A percentile compares a stretch with the other conserved stretches of the same genome.
These are phyloP conservation scores for Firmiana major DNA, from an alignment of 345 rosid species.

Conservation along the genomic window DNA sequence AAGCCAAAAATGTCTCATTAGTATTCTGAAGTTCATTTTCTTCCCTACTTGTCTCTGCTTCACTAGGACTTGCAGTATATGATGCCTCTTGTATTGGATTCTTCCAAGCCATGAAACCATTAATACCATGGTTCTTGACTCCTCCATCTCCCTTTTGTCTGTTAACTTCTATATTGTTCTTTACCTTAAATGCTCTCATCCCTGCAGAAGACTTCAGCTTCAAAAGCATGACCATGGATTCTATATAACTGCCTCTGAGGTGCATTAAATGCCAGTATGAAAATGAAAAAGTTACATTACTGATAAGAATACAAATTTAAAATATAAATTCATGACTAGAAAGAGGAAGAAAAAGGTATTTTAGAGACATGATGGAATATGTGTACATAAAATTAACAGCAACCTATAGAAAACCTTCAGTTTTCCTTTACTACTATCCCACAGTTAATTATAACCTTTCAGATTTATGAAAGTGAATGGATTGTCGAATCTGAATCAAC, in stretches of 20 bases:
- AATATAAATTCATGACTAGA: not conserved
- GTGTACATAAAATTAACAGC: no score
- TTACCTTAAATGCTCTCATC: slow-evolving; percentile 9
- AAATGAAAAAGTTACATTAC: not conserved
- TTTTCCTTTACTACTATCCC: no score
- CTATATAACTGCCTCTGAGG: not conserved
- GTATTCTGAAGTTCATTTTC: not conserved
- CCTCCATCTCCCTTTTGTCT: not conserved
- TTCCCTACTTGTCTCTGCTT: slow-evolving; percentile 12
- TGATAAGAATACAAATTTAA: not conserved
- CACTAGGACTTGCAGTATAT: not conserved
- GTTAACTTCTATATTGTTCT: not conserved
- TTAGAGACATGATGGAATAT: not conserved
- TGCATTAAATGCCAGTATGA: not conserved
- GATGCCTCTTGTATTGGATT: not conserved
- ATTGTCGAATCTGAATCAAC: no score
- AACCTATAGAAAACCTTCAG: no score
- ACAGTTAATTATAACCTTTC: not conserved
- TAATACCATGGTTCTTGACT: not conserved
- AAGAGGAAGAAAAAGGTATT: not conserved
- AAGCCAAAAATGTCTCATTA: not conserved
- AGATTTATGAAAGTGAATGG: not conserved
- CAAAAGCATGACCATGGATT: not conserved
- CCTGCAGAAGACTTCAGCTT: not conserved
- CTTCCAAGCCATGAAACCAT: not conserved